phyloP scores from a whole-genome alignment of 2,329 filamentous ascomycete genomes.

The Colletotrichum orbiculare region DNA sequence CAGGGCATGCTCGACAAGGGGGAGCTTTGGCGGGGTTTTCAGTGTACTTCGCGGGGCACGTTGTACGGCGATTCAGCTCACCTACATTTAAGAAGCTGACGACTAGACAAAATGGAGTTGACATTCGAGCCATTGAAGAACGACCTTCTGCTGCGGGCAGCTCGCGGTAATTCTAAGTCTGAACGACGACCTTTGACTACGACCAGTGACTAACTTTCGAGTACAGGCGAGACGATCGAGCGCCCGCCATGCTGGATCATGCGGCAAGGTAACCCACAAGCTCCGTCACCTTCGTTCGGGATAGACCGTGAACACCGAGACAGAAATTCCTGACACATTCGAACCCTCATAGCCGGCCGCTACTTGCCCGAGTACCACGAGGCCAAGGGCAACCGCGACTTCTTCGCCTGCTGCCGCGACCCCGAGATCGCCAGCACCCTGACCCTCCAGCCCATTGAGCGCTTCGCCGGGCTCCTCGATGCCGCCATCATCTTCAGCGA shows the following conservation, averaged over 20 bases:
- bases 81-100: conserved; percentile 23
- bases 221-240: conserved; percentile 85
- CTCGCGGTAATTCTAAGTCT: conserved; percentile 72
- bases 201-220: conserved; percentile 37
- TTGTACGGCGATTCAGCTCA: conserved; percentile 23
- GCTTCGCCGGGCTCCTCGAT: conserved; percentile 89
- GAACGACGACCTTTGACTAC: neutral
- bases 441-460: conserved; percentile 94
- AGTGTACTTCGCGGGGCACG: conserved; percentile 21
- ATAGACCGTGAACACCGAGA: conserved; percentile 1
- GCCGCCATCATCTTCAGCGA: conserved; percentile 99
- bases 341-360: conserved; percentile 76
- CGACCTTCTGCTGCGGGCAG: conserved; percentile 89
- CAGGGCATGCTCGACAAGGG: neutral
- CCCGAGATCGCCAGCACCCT: conserved; percentile 93
- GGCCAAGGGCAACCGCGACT: conserved; percentile 90
- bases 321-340: conserved; percentile 21
- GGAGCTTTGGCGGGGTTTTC: conserved; percentile 37
- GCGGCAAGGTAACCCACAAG: conserved; percentile 81
- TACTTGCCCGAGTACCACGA: conserved; percentile 98
- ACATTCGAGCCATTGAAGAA: conserved; percentile 90
- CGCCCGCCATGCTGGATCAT: conserved; percentile 98
- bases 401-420: conserved; percentile 96
- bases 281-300: neutral
- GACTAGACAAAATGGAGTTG: conserved; percentile 66